Evolutionary conservation across 2,329 filamentous ascomycete species (phyloP), one percentile per base, ranked within the genome.

Genomic region (Niveomyces coronatus): DNA sequence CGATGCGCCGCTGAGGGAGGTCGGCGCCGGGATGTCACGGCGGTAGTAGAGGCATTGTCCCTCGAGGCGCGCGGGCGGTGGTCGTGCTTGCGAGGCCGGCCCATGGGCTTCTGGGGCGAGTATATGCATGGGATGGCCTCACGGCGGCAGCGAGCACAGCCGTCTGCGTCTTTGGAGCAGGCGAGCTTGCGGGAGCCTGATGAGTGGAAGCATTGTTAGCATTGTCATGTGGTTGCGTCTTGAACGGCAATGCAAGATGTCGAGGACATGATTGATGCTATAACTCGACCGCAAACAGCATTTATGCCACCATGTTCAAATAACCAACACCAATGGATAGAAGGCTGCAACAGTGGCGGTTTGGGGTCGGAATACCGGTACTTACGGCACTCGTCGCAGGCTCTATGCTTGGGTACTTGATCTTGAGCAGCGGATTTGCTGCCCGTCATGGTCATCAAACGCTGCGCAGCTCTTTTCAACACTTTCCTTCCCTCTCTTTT

Each of bases 351-450:
- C 22, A 19, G 18, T 10, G 28, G 11, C 10, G 9, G 30, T 11
- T n/a, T 6, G 4, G 17, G 8, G 10, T 22, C 17, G 18, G 32
- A 20, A 20, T 33, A 15, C 45, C 49, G 16, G 10, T 27, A 66
- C 74, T 57, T 66, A 81, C 77, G 68, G 57, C 77, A 82, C 55
- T 79, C 76, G 55, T 82, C 77, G 55, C 77, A 82, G 44, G 76
- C 76, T 33, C 74, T 67, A 45, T 72, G 74, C 51, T 75, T 79
- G 43, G 61, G 52, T 43, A 56, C 46, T 35, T 45, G 48, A 30
- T 19, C 19, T 13, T 31, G 15, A 19, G 38, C n/a, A 18, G 38
- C 20, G 9, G 32, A 11, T 26, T 31, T 35, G 5, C 11, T 27
- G 17, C 11, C 16, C 3, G 20, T 4, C 31, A 40, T 35, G 10